phyloP scores from a whole-genome alignment of 495 filamentous ascomycete species.

The Jackrogersella minutella region DNA sequence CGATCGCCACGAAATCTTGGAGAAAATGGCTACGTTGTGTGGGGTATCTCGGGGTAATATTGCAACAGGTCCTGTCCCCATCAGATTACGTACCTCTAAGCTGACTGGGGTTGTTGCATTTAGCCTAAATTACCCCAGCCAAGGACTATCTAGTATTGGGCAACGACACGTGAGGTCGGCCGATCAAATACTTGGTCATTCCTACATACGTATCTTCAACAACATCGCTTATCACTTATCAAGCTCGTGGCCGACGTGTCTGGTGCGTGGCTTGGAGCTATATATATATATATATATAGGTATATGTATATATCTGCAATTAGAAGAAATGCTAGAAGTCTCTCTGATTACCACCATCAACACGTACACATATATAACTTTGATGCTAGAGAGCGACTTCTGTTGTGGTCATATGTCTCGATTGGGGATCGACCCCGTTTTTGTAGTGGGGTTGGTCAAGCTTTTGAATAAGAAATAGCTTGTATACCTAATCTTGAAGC shows the following conservation, averaged over 20 bases:
- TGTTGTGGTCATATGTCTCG: too few relatives aligned
- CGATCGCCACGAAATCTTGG: constrained; percentile 13
- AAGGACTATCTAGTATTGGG: constrained; percentile 15
- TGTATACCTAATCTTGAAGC: too few relatives aligned
- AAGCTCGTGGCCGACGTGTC: background rate
- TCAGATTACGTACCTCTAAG: background rate
- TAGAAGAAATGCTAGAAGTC: too few relatives aligned
- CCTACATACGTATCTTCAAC: too few relatives aligned
- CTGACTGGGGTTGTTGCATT: constrained; percentile 26
- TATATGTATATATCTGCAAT: background rate
- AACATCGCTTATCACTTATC: background rate
- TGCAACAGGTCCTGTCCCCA: background rate
- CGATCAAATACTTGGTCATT: background rate
- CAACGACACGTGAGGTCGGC: constrained; percentile 17
- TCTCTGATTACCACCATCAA: too few relatives aligned
- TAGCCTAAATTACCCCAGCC: constrained; percentile 41
- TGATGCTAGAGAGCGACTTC: too few relatives aligned
- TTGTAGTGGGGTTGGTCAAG: background rate
- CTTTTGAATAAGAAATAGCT: too few relatives aligned
- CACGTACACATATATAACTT: too few relatives aligned
- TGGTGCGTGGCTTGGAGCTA: background rate
- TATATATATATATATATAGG: too few relatives aligned
- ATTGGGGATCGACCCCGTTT: background rate
- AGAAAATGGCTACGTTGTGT: constrained; percentile 12
- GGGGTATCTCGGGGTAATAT: constrained; percentile 40